These are phyloP conservation scores for Chalara sp. DNA, from an alignment of 2,329 filamentous ascomycete species.

Conservation along the genomic window DNA sequence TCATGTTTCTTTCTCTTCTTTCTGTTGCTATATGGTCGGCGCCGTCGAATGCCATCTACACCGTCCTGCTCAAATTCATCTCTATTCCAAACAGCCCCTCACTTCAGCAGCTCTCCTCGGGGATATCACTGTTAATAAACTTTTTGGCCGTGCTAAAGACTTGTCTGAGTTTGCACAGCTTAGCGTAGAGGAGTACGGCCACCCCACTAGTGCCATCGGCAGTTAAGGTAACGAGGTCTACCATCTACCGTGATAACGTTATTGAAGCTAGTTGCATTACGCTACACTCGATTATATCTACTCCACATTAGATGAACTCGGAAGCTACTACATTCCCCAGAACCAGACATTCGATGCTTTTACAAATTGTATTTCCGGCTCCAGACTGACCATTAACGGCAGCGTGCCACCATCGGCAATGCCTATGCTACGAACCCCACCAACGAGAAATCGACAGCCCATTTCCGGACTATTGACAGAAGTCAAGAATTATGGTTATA, in stretches of 20 bases:
- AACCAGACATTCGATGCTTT: background rate
- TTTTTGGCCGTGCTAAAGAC: background rate
- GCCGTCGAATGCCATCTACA: background rate
- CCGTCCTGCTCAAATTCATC: background rate
- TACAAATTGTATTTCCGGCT: background rate
- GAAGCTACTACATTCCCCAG: background rate
- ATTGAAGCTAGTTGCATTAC: background rate
- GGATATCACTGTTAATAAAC: background rate
- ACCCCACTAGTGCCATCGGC: background rate
- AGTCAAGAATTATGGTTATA: background rate
- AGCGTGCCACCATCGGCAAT: background rate
- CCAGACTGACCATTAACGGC: background rate
- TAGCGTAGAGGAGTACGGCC: background rate
- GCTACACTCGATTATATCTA: background rate
- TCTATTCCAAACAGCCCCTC: background rate
- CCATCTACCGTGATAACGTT: slow-evolving; percentile 30
- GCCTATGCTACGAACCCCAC: background rate
- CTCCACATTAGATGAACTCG: background rate
- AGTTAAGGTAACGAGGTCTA: background rate
- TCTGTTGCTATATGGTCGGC: background rate
- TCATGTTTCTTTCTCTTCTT: background rate
- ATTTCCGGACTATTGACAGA: background rate
- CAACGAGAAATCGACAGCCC: background rate
- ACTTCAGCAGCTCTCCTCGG: background rate
- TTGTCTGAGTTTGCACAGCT: background rate